phyloP scores from a whole-genome alignment of 257 asterid genomes.

The Fraxinus pennsylvanica region DNA sequence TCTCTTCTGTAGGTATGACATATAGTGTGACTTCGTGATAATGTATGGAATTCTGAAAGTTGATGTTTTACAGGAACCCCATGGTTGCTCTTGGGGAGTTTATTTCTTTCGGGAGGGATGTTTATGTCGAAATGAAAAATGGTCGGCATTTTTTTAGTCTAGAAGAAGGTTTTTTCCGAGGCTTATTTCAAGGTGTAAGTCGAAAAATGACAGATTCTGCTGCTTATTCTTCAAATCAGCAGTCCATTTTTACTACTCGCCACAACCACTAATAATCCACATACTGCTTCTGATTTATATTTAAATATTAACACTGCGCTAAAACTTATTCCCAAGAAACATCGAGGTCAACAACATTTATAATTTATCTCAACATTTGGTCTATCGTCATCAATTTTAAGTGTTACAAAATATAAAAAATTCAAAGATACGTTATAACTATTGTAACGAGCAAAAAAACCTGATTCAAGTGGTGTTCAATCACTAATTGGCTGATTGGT shows the following conservation, averaged over 20 bases:
- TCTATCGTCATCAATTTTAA: not conserved
- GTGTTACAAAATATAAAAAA: not conserved
- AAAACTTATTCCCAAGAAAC: not conserved
- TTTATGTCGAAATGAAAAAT: no score
- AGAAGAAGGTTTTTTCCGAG: no score
- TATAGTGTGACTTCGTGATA: no score
- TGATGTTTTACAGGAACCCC: no score
- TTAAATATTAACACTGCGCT: not conserved
- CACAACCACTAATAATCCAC: not conserved
- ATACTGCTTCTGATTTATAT: not conserved
- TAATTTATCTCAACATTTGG: not conserved
- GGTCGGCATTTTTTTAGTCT: no score
- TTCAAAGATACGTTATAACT: not conserved
- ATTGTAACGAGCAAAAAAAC: not conserved
- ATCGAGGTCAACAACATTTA: not conserved
- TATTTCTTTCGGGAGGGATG: no score
- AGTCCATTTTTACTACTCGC: not conserved
- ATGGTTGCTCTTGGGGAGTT: no score
- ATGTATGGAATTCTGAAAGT: no score
- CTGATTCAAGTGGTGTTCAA: not conserved
- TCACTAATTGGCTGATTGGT: not conserved
- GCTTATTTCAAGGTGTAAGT: not conserved
- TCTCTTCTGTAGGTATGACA: not conserved
- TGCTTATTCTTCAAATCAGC: not conserved
- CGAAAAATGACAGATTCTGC: not conserved